Evolutionary conservation across 805 yeast genomes (phyloP), one percentile per base, ranked within the genome.

Genomic region (Scheffersomyces stipitis): DNA sequence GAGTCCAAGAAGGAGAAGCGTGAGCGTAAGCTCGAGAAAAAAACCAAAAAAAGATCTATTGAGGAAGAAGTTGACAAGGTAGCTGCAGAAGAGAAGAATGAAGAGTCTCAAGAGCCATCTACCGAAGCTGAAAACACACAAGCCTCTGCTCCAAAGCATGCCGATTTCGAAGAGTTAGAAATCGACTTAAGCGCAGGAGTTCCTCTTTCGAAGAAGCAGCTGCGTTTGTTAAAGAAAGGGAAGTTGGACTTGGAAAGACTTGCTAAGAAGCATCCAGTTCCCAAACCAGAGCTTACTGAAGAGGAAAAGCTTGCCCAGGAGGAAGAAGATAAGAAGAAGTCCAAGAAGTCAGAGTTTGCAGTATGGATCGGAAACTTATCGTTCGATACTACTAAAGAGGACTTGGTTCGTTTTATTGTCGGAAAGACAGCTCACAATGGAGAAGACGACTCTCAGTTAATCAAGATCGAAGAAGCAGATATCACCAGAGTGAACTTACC

Each of bases 311-410:
- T 54, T 18, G 44, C 46, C 20, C 52, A 44, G 16, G 55, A 51
- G 17, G 64, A 52, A 14, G 56, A 51, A n/a, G 58, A 56, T 16
- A 64, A 58, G 29, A 45, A 52, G 14, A 44, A 48, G 34, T 40
- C 59, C 2, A 67, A 66, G 34, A 70, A 70, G 53, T 73, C 82
- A 4, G 77, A 73, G 37, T 76, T 65, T 51, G 95, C 95, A 30
- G 93, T 89, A 24, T 93, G 99, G 99, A 77, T 93, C 31, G 99
- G 99, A 29, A 93, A 93, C 58, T 64, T 93, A 45, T 74, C 96
- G 0, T 93, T 83, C 52, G 93, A 86, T 35, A 87, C 96, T 4
- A 72, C 81, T 0, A 80, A 75, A 49, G 91, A 84, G 24, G 95
- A 89, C 45, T 54, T 93, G 23, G 66, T 67, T 10, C 71, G 80